Percentiles rank a stretch among this genome's conserved stretches.
These are phyloP conservation scores for Heritiera littoralis DNA, from an alignment of 345 rosid genomes.

Conservation along the genomic window DNA sequence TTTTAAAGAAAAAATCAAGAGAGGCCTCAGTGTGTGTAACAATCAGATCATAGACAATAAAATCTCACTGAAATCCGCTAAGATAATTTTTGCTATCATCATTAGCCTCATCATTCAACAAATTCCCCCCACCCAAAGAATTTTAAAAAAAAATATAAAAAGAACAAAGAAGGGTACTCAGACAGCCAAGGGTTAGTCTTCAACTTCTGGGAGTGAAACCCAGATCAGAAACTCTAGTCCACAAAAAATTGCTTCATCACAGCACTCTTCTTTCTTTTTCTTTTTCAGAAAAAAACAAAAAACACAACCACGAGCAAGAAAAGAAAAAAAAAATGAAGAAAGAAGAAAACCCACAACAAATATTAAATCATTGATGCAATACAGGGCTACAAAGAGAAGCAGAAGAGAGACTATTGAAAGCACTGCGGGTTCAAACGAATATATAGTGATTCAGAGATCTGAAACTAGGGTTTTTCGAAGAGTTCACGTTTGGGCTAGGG, in stretches of 20 bases:
- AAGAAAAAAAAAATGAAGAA: no score
- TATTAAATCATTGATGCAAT: not conserved
- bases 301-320: not conserved
- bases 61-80: constrained; percentile 99
- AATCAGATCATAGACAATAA: constrained; percentile 80
- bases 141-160: no score
- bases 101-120: constrained; percentile 47
- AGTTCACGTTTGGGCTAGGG: not conserved
- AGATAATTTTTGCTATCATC: constrained; percentile 73
- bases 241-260: constrained; percentile 72
- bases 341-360: no score
- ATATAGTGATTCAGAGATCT: not conserved
- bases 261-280: constrained; percentile 29
- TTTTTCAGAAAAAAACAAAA: not conserved
- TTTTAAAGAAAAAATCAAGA: not conserved
- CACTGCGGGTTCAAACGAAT: not conserved
- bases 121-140: not conserved
- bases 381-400: no score
- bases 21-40: constrained; percentile 99
- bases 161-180: constrained; percentile 52
- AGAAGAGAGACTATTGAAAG: not conserved
- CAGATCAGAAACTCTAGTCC: constrained; percentile 99
- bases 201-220: constrained; percentile 60
- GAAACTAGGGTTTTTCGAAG: constrained; percentile 13
- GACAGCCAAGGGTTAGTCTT: constrained; percentile 99